These are phyloP conservation scores for Fusarium tuaranense DNA, from an alignment of 2,329 filamentous ascomycete genomes.

Conservation along the genomic window DNA sequence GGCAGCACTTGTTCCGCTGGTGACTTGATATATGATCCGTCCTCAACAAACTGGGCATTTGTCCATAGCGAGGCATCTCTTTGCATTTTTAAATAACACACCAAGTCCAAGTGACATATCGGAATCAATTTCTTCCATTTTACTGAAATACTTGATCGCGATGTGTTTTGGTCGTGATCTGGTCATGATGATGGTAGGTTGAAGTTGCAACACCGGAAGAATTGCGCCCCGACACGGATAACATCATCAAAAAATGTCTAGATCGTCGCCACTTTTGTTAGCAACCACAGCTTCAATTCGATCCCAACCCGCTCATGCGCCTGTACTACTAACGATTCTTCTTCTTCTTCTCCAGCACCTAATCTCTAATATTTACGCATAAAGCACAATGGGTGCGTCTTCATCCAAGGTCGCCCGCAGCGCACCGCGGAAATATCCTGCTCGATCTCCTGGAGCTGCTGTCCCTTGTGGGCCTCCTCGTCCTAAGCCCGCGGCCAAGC, in stretches of 20 bases:
- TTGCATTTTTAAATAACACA: neutral
- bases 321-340: constrained; percentile 4
- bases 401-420: constrained; percentile 58
- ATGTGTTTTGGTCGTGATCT: neutral
- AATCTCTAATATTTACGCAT: neutral
- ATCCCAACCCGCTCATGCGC: neutral
- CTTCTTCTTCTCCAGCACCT: neutral
- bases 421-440: constrained; percentile 58
- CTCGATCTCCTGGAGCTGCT: constrained; percentile 48
- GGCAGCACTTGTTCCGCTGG: neutral
- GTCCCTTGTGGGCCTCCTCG: constrained; percentile 33
- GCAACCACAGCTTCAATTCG: neutral
- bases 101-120: neutral
- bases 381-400: constrained; percentile 55
- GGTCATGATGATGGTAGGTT: neutral
- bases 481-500: constrained; percentile 27
- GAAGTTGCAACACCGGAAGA: constrained; percentile 31
- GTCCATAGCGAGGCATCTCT: neutral
- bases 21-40: neutral
- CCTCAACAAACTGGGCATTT: neutral
- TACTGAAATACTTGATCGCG: neutral
- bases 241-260: constrained; percentile 30
- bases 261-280: constrained; percentile 13
- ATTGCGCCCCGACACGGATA: constrained; percentile 38
- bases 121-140: neutral